A percentile compares a stretch with the other conserved stretches of the same genome.
Evolutionary conservation across 306 rosid species (phyloP).

Genomic region (Vigna nakashimae): DNA sequence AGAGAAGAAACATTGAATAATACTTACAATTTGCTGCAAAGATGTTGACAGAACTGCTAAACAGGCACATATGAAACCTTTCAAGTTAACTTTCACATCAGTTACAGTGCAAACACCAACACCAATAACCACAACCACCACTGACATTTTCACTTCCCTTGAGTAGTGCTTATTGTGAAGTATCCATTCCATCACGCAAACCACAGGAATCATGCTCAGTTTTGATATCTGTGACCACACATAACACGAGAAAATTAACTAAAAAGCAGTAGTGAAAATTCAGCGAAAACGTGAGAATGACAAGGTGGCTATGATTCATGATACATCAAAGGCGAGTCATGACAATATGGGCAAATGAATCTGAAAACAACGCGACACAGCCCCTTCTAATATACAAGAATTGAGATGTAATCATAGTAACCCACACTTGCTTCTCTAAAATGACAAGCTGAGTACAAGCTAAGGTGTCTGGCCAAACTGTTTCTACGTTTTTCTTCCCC

Average conservation of each 20-base stretch:
- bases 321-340: slow-evolving; percentile 22
- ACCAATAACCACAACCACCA: slow-evolving; percentile 84
- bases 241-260: slow-evolving; percentile 26
- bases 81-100: slow-evolving; percentile 87
- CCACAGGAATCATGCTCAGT: slow-evolving; percentile 98
- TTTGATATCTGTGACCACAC: slow-evolving; percentile 72
- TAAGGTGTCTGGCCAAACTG: not conserved
- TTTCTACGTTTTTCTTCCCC: not conserved
- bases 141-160: slow-evolving; percentile 79
- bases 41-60: slow-evolving; percentile 83
- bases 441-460: not conserved
- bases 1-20: slow-evolving; percentile 17
- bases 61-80: slow-evolving; percentile 79
- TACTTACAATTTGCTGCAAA: slow-evolving; percentile 94
- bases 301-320: slow-evolving; percentile 7
- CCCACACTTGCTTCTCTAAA: not conserved
- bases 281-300: slow-evolving; percentile 19
- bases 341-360: slow-evolving; percentile 3
- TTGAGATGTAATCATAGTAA: not conserved
- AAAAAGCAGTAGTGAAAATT: slow-evolving; percentile 3
- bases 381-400: not conserved
- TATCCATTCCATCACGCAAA: slow-evolving; percentile 95
- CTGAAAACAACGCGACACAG: not conserved
- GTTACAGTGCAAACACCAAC: slow-evolving; percentile 95
- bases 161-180: slow-evolving; percentile 80